These are phyloP conservation scores for Acanthamoeba sp. DNA, from an alignment of 208 protist species.

Conservation along the genomic window DNA sequence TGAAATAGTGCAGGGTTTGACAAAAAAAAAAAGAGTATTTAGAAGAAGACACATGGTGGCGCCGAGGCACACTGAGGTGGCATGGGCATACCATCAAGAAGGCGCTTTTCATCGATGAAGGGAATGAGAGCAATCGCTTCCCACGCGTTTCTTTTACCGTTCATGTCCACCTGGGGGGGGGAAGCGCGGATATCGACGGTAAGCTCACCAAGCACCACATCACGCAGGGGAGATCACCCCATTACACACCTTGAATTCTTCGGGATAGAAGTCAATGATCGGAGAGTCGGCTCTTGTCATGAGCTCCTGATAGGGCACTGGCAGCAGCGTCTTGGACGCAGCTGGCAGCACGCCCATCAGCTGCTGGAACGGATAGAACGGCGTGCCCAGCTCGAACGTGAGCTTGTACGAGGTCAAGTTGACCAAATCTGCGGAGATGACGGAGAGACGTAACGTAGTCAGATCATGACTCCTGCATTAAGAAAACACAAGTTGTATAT, in stretches of 20 bases:
- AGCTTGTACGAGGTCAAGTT: conserved; percentile 47
- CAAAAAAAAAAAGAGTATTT: too few relatives aligned
- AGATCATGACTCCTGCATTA: too few relatives aligned
- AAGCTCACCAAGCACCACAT: conserved; percentile 87
- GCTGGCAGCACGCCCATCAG: conserved; percentile 76
- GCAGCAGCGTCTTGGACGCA: conserved; percentile 55
- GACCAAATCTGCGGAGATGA: conserved; percentile 85
- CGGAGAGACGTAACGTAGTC: too few relatives aligned
- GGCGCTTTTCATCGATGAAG: conserved; percentile 80
- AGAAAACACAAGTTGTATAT: too few relatives aligned
- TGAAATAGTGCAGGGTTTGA: too few relatives aligned
- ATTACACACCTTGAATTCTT: conserved; percentile 95
- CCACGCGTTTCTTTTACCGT: conserved; percentile 78
- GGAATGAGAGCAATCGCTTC: conserved; percentile 81
- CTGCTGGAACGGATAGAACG: conserved; percentile 94
- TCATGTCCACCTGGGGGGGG: conserved; percentile 75
- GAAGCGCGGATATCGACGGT: not conserved
- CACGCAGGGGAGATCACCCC: too few relatives aligned
- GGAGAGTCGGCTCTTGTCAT: conserved; percentile 91
- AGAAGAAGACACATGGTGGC: not conserved
- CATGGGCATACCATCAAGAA: conserved; percentile 47
- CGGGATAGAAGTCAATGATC: conserved; percentile 98
- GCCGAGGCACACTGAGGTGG: not conserved
- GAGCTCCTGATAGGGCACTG: conserved; percentile 88
- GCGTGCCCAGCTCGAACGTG: conserved; percentile 84